phyloP scores from a whole-genome alignment of 352 stramenopile genomes.

The Hyaloperonospora arabidopsidis region DNA sequence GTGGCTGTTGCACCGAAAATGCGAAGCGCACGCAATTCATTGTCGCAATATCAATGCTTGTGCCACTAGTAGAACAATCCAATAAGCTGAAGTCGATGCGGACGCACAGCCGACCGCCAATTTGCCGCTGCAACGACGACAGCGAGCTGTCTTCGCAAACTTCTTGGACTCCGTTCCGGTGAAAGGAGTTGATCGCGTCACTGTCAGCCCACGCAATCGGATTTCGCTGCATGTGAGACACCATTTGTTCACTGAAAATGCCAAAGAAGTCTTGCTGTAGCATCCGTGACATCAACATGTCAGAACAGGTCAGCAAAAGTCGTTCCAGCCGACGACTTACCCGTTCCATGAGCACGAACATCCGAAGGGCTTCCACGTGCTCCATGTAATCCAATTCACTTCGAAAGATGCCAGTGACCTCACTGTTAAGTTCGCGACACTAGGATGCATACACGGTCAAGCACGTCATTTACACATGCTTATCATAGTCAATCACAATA shows the following conservation, averaged over 20 bases:
- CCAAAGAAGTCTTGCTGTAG: slow-evolving; percentile 64
- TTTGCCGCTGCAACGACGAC: slow-evolving; percentile 26
- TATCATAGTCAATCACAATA: too few relatives aligned
- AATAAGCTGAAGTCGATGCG: slow-evolving; percentile 45
- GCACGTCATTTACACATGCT: too few relatives aligned
- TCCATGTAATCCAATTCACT: slow-evolving; percentile 42
- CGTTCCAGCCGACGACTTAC: slow-evolving; percentile 16
- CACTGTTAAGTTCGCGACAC: slow-evolving; percentile 41
- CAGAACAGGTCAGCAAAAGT: slow-evolving; percentile 1
- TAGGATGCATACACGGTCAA: slow-evolving; percentile 13
- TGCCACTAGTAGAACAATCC: slow-evolving; percentile 22
- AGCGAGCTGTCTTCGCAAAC: slow-evolving; percentile 42
- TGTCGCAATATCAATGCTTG: slow-evolving; percentile 46
- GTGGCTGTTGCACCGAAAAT: slow-evolving; percentile 39
- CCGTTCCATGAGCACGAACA: slow-evolving; percentile 72
- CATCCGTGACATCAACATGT: slow-evolving; percentile 2
- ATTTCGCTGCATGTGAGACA: slow-evolving; percentile 47
- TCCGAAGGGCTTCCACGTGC: slow-evolving; percentile 42
- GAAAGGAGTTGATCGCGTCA: slow-evolving; percentile 44
- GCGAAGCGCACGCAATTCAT: slow-evolving; percentile 54
- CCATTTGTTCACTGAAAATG: slow-evolving; percentile 35
- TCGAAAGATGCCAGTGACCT: slow-evolving; percentile 47
- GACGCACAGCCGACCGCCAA: slow-evolving; percentile 41
- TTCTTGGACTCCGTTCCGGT: slow-evolving; percentile 45
- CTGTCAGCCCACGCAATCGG: slow-evolving; percentile 50